These are phyloP conservation scores for Camelina sativa DNA, from an alignment of 345 rosid species.

Conservation along the genomic window DNA sequence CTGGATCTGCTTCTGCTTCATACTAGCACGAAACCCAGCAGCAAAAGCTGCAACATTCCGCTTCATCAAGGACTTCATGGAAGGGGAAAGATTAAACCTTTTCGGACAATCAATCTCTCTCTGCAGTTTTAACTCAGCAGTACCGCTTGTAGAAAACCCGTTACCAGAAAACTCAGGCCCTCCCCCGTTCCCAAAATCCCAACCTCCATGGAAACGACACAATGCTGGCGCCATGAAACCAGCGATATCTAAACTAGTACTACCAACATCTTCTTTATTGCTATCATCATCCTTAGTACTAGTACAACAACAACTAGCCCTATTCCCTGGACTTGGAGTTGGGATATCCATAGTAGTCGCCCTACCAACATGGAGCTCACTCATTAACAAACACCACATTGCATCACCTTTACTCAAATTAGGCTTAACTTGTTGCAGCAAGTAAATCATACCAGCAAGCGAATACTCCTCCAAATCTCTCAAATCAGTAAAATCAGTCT, in stretches of 20 bases:
- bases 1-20: conserved; percentile 54
- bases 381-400: conserved; percentile 93
- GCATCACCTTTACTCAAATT: conserved; percentile 92
- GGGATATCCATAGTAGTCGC: conserved; percentile 68
- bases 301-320: conserved; percentile 22
- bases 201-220: conserved; percentile 84
- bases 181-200: conserved; percentile 63
- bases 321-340: background rate
- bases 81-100: conserved; percentile 80
- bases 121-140: conserved; percentile 58
- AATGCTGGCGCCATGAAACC: conserved; percentile 64
- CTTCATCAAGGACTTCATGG: conserved; percentile 81
- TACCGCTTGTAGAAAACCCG: conserved; percentile 51
- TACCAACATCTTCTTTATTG: conserved; percentile 41
- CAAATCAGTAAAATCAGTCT: conserved; percentile 65
- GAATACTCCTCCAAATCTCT: conserved; percentile 83
- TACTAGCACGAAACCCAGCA: conserved; percentile 78
- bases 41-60: conserved; percentile 87
- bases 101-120: conserved; percentile 81
- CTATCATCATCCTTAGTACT: conserved; percentile 36
- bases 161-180: conserved; percentile 63
- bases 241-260: conserved; percentile 39
- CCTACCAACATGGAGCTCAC: conserved; percentile 85
- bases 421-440: conserved; percentile 83
- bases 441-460: conserved; percentile 74